Conservation (phyloP, 306 rosid genomes). For the Vigna hirtella region DNA sequence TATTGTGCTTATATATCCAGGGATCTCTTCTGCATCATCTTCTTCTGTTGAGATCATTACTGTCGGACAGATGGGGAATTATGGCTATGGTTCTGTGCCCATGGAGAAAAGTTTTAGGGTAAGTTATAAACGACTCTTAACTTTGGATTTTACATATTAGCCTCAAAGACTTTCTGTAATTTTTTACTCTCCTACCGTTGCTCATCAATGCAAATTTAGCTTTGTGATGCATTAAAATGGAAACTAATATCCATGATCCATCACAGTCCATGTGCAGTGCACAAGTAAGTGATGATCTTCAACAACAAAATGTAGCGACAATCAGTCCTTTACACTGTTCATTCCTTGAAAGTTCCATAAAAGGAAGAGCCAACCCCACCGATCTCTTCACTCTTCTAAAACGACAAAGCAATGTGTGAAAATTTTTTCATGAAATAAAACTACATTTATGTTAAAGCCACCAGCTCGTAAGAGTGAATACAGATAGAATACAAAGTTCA, state of each 20-base stretch:
- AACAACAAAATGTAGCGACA: slow-evolving; percentile 37
- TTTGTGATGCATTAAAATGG: slow-evolving; percentile 36
- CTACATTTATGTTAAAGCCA: slow-evolving; percentile 21
- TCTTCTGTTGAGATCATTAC: slow-evolving; percentile 64
- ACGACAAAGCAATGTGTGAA: not conserved
- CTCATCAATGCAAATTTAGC: slow-evolving; percentile 15
- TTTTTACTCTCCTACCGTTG: not conserved
- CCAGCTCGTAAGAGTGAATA: not conserved
- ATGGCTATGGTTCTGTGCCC: slow-evolving; percentile 74
- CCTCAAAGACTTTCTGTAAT: not conserved
- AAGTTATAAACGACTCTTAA: slow-evolving; percentile 41
- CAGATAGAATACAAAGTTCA: not conserved
- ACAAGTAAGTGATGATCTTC: slow-evolving; percentile 38
- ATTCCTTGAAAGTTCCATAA: slow-evolving; percentile 48
- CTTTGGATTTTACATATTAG: not conserved
- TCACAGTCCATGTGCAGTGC: slow-evolving; percentile 40
- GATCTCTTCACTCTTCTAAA: slow-evolving; percentile 14
- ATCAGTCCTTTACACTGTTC: not conserved
- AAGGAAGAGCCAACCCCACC: slow-evolving; percentile 27
- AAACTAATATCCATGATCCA: slow-evolving; percentile 34
- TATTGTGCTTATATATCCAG: slow-evolving; percentile 26
- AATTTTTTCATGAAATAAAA: slow-evolving; percentile 29
- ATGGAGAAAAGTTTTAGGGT: slow-evolving; percentile 92
- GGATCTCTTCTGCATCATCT: slow-evolving; percentile 63
- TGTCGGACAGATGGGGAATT: slow-evolving; percentile 71